These are phyloP conservation scores for Fagopyrum homotropicum DNA, from an alignment of 148 eudicot genomes.

Conservation along the genomic window DNA sequence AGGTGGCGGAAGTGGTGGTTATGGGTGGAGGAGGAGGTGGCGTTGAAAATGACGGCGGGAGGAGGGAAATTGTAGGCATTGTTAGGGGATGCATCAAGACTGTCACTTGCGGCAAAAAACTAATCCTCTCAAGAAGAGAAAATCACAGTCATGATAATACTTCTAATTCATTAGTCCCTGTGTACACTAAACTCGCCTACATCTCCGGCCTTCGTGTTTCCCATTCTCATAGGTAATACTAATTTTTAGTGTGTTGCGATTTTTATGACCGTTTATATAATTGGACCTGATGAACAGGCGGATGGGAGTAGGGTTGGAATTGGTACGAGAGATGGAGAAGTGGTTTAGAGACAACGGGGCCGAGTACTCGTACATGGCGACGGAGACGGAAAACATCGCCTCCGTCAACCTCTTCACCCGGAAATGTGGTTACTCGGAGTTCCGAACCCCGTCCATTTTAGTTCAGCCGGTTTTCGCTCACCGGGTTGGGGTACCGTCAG, in stretches of 20 bases:
- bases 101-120: slow-evolving; percentile 69
- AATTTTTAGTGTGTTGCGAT: neutral
- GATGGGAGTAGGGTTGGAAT: slow-evolving; percentile 69
- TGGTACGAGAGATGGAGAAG: slow-evolving; percentile 58
- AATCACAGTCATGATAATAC: neutral
- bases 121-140: slow-evolving; percentile 18
- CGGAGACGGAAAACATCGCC: slow-evolving; percentile 66
- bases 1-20: slow-evolving; percentile 65
- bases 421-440: slow-evolving; percentile 74
- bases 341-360: slow-evolving; percentile 78
- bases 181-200: slow-evolving; percentile 74
- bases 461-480: slow-evolving; percentile 93
- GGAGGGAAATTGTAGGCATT: slow-evolving; percentile 69
- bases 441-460: slow-evolving; percentile 77
- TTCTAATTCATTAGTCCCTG: slow-evolving; percentile 31
- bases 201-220: slow-evolving; percentile 90
- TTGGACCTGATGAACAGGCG: slow-evolving; percentile 32
- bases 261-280: neutral
- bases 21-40: slow-evolving; percentile 1
- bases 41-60: slow-evolving; percentile 12
- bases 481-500: slow-evolving; percentile 27
- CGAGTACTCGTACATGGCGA: slow-evolving; percentile 78
- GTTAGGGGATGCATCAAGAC: slow-evolving; percentile 87
- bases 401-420: slow-evolving; percentile 68
- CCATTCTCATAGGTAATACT: slow-evolving; percentile 53